A percentile compares a stretch with the other conserved stretches of the same genome.
phyloP scores from a whole-genome alignment of 1,139 yeast species.

The Blastobotrys raffinosifermentans region DNA sequence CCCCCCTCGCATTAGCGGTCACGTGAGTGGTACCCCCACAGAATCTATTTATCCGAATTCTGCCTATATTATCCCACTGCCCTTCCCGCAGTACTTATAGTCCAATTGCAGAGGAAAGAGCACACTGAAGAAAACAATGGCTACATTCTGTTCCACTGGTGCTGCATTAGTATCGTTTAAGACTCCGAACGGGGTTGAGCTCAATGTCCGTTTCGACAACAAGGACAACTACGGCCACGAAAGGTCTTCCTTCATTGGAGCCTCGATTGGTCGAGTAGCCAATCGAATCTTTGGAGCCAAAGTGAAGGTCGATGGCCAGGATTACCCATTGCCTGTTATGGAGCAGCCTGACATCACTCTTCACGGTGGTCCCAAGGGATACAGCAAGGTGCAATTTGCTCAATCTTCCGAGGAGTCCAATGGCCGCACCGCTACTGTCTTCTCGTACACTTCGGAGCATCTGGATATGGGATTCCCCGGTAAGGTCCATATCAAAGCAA shows the following conservation, averaged over 20 bases:
- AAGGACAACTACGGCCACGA: constrained; percentile 21
- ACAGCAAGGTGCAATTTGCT: constrained; percentile 39
- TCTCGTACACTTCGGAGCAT: constrained; percentile 38
- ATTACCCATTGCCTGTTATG: constrained; percentile 40
- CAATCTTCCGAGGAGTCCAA: constrained; percentile 49
- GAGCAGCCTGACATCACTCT: constrained; percentile 39
- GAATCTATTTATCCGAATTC: no score
- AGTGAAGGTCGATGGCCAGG: constrained; percentile 39
- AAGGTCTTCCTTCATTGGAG: constrained; percentile 50
- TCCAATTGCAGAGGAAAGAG: no score
- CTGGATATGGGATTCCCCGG: constrained; percentile 54
- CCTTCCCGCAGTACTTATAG: no score
- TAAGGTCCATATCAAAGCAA: constrained; percentile 40
- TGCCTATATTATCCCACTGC: no score
- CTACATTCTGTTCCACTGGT: no score
- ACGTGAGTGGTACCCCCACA: no score
- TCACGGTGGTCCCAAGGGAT: constrained; percentile 50
- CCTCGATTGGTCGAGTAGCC: constrained; percentile 61
- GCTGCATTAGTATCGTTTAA: constrained; percentile 27
- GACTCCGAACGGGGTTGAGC: constrained; percentile 24
- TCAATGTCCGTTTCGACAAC: constrained; percentile 23
- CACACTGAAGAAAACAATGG: no score
- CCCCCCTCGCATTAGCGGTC: no score
- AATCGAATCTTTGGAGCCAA: constrained; percentile 50
- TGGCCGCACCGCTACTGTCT: constrained; percentile 30